Evolutionary conservation across 1,139 yeast genomes (phyloP).

Genomic region (Scheffersomyces quercinus): DNA sequence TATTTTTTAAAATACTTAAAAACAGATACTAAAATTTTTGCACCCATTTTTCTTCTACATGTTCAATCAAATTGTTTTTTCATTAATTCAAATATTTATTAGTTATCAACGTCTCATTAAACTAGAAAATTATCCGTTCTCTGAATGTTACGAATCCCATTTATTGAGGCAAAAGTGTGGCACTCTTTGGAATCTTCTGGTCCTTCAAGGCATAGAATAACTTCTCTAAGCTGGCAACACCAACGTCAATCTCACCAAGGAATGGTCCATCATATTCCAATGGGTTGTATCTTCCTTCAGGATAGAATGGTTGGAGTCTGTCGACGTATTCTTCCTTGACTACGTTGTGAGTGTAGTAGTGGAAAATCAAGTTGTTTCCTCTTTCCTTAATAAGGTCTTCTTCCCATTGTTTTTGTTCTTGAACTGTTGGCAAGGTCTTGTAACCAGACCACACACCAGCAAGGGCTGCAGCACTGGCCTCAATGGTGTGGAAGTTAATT

Average conservation of each 20-base stretch:
- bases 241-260: constrained; percentile 25
- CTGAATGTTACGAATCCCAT: too few species aligned
- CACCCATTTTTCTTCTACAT: too few species aligned
- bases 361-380: constrained; percentile 11
- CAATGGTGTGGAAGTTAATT: constrained; percentile 43
- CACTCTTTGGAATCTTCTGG: not conserved
- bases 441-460: constrained; percentile 49
- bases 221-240: constrained; percentile 21
- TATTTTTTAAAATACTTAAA: too few species aligned
- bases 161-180: not conserved
- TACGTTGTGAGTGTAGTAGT: constrained; percentile 23
- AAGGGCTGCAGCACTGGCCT: constrained; percentile 43
- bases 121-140: too few species aligned
- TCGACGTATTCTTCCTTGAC: constrained; percentile 27
- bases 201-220: constrained; percentile 26
- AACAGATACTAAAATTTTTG: too few species aligned
- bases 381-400: constrained; percentile 12
- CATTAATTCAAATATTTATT: too few species aligned
- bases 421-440: constrained; percentile 23
- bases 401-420: constrained; percentile 33
- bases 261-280: constrained; percentile 23
- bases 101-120: too few species aligned
- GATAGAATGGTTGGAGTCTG: constrained; percentile 18
- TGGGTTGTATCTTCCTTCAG: constrained; percentile 27
- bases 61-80: too few species aligned